Percentiles rank a stretch among this genome's conserved stretches.
Conservation (phyloP, 371 early-diverging fungal genomes). For the Syncephalis fuscata region DNA sequence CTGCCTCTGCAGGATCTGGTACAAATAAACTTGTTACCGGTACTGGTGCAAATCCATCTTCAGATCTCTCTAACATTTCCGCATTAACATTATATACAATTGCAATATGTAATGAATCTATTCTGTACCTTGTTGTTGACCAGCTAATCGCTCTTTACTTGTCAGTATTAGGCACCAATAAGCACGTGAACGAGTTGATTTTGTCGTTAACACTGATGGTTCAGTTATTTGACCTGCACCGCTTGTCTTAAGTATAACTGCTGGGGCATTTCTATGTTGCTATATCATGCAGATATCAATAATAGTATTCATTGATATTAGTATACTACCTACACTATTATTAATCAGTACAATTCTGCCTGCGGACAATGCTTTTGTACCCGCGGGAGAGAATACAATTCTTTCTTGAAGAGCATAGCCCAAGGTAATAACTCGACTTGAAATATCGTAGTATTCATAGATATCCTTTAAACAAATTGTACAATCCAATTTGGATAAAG, state of each 20-base stretch:
- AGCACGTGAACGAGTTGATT: constrained; percentile 15
- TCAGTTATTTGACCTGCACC: constrained; percentile 9
- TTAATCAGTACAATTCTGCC: constrained; percentile 65
- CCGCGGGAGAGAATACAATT: constrained; percentile 35
- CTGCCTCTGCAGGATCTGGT: constrained; percentile 21
- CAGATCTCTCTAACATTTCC: not conserved
- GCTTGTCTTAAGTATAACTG: constrained; percentile 30
- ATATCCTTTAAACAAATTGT: constrained; percentile 68
- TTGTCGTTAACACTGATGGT: constrained; percentile 9
- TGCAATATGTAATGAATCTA: not conserved
- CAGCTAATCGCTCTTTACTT: not conserved
- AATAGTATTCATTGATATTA: not conserved
- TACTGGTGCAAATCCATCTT: constrained; percentile 21
- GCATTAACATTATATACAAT: not conserved
- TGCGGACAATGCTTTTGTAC: constrained; percentile 37
- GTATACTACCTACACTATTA: constrained; percentile 21
- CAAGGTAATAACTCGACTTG: constrained; percentile 31
- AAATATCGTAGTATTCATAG: constrained; percentile 48
- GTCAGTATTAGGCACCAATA: constrained; percentile 15
- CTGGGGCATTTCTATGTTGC: constrained; percentile 46
- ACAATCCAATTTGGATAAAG: constrained; percentile 54
- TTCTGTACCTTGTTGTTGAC: not conserved
- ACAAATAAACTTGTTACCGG: constrained; percentile 41
- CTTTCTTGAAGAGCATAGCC: constrained; percentile 39
- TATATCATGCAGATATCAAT: constrained; percentile 4